Conservation (phyloP, 352 stramenopile genomes). For the Salisapilia sapeloensis region DNA sequence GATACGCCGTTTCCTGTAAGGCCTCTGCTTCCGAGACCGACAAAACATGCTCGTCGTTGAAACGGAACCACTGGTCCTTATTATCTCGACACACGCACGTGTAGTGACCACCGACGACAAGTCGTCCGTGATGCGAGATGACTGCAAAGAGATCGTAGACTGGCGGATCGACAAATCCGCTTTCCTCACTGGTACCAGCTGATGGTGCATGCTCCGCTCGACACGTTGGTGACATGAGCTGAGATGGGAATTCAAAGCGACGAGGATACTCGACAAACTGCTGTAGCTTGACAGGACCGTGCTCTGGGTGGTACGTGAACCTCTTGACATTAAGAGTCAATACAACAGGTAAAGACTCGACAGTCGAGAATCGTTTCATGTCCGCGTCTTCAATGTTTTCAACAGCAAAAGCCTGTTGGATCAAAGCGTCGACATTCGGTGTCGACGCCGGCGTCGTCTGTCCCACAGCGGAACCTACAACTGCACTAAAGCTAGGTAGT, state of each 20-base stretch:
- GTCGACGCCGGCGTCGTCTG: constrained; percentile 11
- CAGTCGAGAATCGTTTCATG: constrained; percentile 57
- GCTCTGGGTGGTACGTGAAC: constrained; percentile 69
- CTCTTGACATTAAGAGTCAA: constrained; percentile 73
- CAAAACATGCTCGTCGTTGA: constrained; percentile 67
- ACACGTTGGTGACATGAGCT: constrained; percentile 47
- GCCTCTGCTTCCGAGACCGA: constrained; percentile 53
- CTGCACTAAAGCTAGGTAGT: constrained; percentile 10
- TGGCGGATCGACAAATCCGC: constrained; percentile 17
- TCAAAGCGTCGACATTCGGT: constrained; percentile 52
- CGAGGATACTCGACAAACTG: constrained; percentile 71
- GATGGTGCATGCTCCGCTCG: constrained; percentile 21
- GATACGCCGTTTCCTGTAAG: constrained; percentile 54
- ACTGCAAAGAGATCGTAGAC: constrained; percentile 76
- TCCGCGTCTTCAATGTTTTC: constrained; percentile 54
- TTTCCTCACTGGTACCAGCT: constrained; percentile 4
- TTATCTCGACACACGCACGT: constrained; percentile 72
- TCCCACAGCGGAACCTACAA: constrained; percentile 18
- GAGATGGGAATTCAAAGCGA: constrained; percentile 47
- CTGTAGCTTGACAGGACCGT: constrained; percentile 62
- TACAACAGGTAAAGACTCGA: constrained; percentile 61
- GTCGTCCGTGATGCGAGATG: constrained; percentile 65
- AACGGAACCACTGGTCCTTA: constrained; percentile 79
- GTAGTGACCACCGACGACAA: constrained; percentile 69
- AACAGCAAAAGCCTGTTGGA: constrained; percentile 48